Evolutionary conservation across 2,329 filamentous ascomycete species (phyloP).

Genomic region (Onygenales sp.): DNA sequence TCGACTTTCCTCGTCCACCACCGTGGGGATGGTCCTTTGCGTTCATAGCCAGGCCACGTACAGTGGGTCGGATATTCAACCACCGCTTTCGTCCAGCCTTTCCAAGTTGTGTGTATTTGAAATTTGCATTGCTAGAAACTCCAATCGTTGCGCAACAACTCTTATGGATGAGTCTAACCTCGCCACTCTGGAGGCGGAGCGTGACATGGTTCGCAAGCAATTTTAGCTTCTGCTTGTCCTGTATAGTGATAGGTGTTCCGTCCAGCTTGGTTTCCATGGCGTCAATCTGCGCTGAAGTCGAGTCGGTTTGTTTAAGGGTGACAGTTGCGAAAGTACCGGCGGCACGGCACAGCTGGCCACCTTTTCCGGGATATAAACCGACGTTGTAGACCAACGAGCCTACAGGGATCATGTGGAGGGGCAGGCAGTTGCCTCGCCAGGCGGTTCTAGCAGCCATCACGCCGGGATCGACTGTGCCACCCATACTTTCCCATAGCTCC

Average conservation of each 20-base stretch:
- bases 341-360: constrained; percentile 86
- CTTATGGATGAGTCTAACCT: constrained; percentile 79
- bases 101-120: constrained; percentile 82
- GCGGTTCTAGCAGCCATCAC: constrained; percentile 91
- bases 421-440: constrained; percentile 88
- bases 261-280: constrained; percentile 9
- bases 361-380: constrained; percentile 60
- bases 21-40: constrained; percentile 96
- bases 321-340: constrained; percentile 88
- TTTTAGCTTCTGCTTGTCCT: constrained; percentile 33
- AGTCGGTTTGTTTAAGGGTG: constrained; percentile 63
- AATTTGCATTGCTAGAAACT: constrained; percentile 84
- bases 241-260: constrained; percentile 26
- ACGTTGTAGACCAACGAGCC: constrained; percentile 91
- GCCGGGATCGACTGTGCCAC: constrained; percentile 85
- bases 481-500: constrained; percentile 83
- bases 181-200: constrained; percentile 82
- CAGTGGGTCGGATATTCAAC: constrained; percentile 89
- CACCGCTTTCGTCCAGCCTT: constrained; percentile 91
- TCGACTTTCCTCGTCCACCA: constrained; percentile 98
- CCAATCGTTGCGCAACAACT: constrained; percentile 93
- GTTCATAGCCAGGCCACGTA: constrained; percentile 98
- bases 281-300: constrained; percentile 10
- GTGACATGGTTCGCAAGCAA: constrained; percentile 70
- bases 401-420: constrained; percentile 88